Percentiles rank a stretch among this genome's conserved stretches.
Conservation (phyloP, 805 yeast species). For the Candida stauntonica region DNA sequence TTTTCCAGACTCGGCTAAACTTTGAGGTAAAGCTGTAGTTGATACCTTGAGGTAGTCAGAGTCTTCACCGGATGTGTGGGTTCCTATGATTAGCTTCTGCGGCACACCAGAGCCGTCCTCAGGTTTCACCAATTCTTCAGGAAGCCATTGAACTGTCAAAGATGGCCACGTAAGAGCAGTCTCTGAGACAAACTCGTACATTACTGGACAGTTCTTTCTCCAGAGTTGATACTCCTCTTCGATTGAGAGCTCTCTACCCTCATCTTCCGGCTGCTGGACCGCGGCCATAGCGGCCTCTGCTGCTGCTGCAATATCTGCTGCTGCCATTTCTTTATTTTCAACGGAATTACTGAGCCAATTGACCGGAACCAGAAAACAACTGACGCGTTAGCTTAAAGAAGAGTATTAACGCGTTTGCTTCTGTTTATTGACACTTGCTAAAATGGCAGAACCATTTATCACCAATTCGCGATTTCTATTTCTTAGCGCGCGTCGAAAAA, state of each 20-base stretch:
- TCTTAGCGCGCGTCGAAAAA: not conserved
- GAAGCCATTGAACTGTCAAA: constrained; percentile 74
- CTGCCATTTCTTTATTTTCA: not conserved
- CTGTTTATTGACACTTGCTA: not conserved
- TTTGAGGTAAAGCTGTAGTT: constrained; percentile 51
- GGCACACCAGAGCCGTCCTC: constrained; percentile 30
- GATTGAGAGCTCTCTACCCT: constrained; percentile 28
- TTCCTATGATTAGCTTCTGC: constrained; percentile 58
- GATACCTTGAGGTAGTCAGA: constrained; percentile 64
- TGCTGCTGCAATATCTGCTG: constrained; percentile 4
- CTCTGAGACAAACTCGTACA: constrained; percentile 81
- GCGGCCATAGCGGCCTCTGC: constrained; percentile 3
- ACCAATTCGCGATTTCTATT: too few relatives aligned
- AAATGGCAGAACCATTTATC: too few relatives aligned
- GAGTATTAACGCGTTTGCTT: too few relatives aligned
- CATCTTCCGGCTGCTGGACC: constrained; percentile 16
- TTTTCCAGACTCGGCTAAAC: constrained; percentile 25
- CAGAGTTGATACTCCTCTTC: constrained; percentile 68
- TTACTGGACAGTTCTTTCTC: constrained; percentile 74
- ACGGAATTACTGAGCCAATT: too few relatives aligned
- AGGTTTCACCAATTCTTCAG: constrained; percentile 29
- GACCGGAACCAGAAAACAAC: too few relatives aligned
- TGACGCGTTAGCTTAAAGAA: too few relatives aligned
- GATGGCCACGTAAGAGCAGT: constrained; percentile 83
- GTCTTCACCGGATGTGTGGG: constrained; percentile 71